These are phyloP conservation scores for Rhinocladiella similis DNA, from an alignment of 2,329 filamentous ascomycete species.

Conservation along the genomic window DNA sequence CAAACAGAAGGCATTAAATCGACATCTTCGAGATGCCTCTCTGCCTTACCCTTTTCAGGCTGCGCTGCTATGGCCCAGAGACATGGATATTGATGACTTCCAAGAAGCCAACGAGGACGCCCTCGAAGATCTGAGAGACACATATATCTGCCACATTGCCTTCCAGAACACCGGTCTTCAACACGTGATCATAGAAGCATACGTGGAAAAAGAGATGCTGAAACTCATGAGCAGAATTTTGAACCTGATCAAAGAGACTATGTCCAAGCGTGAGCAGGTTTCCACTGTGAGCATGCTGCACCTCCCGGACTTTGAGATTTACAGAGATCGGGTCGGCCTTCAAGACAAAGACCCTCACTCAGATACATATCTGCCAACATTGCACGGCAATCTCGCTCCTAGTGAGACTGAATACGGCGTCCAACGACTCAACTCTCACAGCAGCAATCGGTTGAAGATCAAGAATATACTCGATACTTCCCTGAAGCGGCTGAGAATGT, in stretches of 20 bases:
- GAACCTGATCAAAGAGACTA: conserved; percentile 27
- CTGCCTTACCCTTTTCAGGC: conserved; percentile 22
- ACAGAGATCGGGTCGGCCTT: conserved; percentile 21
- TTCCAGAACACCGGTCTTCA: neutral
- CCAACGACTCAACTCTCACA: conserved; percentile 27
- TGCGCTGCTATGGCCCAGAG: conserved; percentile 26
- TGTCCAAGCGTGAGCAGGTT: conserved; percentile 21
- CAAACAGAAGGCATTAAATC: conserved; percentile 11
- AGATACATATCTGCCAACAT: conserved; percentile 19
- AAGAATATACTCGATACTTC: conserved; percentile 34
- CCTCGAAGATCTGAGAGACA: conserved; percentile 18
- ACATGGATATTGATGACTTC: conserved; percentile 26
- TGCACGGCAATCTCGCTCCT: conserved; percentile 27
- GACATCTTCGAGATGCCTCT: conserved; percentile 9
- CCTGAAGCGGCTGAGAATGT: conserved; percentile 35
- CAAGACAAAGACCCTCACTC: conserved; percentile 15
- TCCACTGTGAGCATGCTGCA: conserved; percentile 22
- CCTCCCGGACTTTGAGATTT: conserved; percentile 21
- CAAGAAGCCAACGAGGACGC: conserved; percentile 10
- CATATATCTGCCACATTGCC: conserved; percentile 19
- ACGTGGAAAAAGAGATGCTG: conserved; percentile 12
- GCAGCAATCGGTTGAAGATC: conserved; percentile 35
- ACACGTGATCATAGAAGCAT: conserved; percentile 18
- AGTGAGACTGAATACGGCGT: conserved; percentile 28
- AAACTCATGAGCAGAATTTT: conserved; percentile 20